A percentile compares a stretch with the other conserved stretches of the same genome.
phyloP scores from a whole-genome alignment of 1,284 basidiomycete genomes.

The Ustilago tritici region DNA sequence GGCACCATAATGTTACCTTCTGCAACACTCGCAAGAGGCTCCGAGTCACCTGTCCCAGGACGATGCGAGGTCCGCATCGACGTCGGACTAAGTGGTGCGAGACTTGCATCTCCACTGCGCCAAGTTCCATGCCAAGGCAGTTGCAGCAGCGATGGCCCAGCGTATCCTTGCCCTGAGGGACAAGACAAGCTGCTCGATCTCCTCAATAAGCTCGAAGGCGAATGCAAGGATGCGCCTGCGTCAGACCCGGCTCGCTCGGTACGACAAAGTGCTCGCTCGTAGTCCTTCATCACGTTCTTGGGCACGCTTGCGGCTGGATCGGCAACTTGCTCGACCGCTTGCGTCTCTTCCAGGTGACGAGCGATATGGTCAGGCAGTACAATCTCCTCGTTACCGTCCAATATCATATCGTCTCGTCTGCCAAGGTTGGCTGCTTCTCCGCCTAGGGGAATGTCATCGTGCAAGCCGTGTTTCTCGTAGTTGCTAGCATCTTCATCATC shows the following conservation, averaged over 20 bases:
- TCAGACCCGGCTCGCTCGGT: conserved; percentile 14
- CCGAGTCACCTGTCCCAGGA: conserved; percentile 36
- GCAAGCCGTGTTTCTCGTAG: conserved; percentile 17
- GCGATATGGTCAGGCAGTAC: conserved; percentile 50
- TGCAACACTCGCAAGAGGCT: conserved; percentile 31
- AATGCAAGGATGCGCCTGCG: conserved; percentile 16
- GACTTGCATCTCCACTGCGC: conserved; percentile 25
- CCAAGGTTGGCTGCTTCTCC: conserved; percentile 42
- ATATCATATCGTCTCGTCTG: conserved; percentile 9
- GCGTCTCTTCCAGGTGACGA: conserved; percentile 55
- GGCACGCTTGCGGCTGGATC: conserved; percentile 61
- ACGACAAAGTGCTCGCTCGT: conserved; percentile 53
- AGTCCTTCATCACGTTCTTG: conserved; percentile 57
- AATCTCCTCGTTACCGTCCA: conserved; percentile 61
- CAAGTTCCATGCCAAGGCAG: conserved; percentile 38
- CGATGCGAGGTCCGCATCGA: conserved; percentile 23
- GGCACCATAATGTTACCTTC: conserved; percentile 39
- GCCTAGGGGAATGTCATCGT: conserved; percentile 46
- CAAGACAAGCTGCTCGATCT: conserved; percentile 28
- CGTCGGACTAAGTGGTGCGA: conserved; percentile 22
- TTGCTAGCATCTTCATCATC: conserved; percentile 43
- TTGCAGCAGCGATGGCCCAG: conserved; percentile 27
- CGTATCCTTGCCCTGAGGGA: conserved; percentile 20
- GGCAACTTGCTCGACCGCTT: conserved; percentile 47
- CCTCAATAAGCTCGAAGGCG: conserved; percentile 29